A percentile compares a stretch with the other conserved stretches of the same genome.
Evolutionary conservation across 106 monocot genomes (phyloP).

Genomic region (Agapanthus africanus): DNA sequence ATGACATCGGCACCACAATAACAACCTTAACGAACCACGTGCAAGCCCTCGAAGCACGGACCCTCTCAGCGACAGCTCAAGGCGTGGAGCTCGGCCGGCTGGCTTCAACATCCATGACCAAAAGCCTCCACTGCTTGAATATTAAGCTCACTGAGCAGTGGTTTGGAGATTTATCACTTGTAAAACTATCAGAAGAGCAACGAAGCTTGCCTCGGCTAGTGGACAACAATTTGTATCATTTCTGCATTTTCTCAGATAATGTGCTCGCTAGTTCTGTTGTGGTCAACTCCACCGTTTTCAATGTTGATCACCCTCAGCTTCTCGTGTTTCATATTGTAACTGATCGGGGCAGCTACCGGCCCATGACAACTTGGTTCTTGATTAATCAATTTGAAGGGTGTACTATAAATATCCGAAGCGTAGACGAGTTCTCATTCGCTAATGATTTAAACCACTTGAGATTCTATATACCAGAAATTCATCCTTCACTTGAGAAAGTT

Average conservation of each 20-base stretch:
- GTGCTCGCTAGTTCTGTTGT: constrained; percentile 39
- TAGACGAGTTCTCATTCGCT: constrained; percentile 45
- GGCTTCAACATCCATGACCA: constrained; percentile 37
- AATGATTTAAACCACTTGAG: constrained; percentile 41
- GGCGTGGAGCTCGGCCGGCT: constrained; percentile 35
- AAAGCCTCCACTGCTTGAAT: constrained; percentile 41
- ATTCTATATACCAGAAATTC: constrained; percentile 49
- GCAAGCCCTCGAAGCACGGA: constrained; percentile 48
- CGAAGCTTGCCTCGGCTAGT: constrained; percentile 35
- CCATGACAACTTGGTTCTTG: constrained; percentile 42
- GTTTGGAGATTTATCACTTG: constrained; percentile 22
- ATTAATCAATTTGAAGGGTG: constrained; percentile 35
- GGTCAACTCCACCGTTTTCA: constrained; percentile 40
- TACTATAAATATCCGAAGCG: constrained; percentile 24
- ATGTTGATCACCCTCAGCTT: constrained; percentile 45
- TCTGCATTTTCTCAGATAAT: constrained; percentile 57
- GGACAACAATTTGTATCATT: constrained; percentile 54
- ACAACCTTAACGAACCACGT: constrained; percentile 43
- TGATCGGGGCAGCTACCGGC: constrained; percentile 21
- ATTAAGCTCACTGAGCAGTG: constrained; percentile 39
- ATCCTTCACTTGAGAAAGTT: constrained; percentile 42
- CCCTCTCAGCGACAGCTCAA: constrained; percentile 40
- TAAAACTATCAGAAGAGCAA: constrained; percentile 23
- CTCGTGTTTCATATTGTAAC: constrained; percentile 56
- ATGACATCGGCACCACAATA: constrained; percentile 50